A percentile compares a stretch with the other conserved stretches of the same genome.
phyloP scores from a whole-genome alignment of 352 stramenopile genomes.

The Globisporangium sylvaticum region DNA sequence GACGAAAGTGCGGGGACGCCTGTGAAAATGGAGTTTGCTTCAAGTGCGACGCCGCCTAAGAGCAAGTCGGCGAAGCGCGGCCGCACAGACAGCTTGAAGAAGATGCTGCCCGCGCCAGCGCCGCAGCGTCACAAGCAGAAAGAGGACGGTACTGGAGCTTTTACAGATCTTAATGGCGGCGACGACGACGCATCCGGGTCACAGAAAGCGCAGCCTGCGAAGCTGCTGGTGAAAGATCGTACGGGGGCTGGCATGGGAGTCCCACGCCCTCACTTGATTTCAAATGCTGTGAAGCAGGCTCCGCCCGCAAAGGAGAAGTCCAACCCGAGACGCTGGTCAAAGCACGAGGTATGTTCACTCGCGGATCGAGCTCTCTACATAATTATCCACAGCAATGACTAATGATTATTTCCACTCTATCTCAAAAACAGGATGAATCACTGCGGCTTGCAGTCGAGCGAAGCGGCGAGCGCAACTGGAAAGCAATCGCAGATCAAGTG shows the following conservation, averaged over 20 bases:
- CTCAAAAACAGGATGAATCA: slow-evolving; percentile 58
- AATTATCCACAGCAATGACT: neutral
- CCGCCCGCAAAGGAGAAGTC: slow-evolving; percentile 83
- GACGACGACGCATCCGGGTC: slow-evolving; percentile 4
- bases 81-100: slow-evolving; percentile 84
- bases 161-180: neutral
- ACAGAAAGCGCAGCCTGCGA: slow-evolving; percentile 27
- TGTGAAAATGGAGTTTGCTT: slow-evolving; percentile 19
- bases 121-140: slow-evolving; percentile 67
- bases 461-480: slow-evolving; percentile 87
- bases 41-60: slow-evolving; percentile 3
- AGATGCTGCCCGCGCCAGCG: slow-evolving; percentile 55
- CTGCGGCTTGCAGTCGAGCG: slow-evolving; percentile 78
- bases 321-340: slow-evolving; percentile 80
- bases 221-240: slow-evolving; percentile 76
- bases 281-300: slow-evolving; percentile 72
- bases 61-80: slow-evolving; percentile 70
- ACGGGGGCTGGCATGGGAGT: slow-evolving; percentile 70
- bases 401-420: neutral
- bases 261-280: slow-evolving; percentile 62
- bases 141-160: slow-evolving; percentile 12
- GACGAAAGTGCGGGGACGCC: slow-evolving; percentile 5
- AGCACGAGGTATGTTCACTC: slow-evolving; percentile 40
- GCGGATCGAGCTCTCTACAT: neutral
- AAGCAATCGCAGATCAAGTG: slow-evolving; percentile 90